Conservation (phyloP, 371 early-diverging fungal genomes). For the Lichtheimia ornata region DNA sequence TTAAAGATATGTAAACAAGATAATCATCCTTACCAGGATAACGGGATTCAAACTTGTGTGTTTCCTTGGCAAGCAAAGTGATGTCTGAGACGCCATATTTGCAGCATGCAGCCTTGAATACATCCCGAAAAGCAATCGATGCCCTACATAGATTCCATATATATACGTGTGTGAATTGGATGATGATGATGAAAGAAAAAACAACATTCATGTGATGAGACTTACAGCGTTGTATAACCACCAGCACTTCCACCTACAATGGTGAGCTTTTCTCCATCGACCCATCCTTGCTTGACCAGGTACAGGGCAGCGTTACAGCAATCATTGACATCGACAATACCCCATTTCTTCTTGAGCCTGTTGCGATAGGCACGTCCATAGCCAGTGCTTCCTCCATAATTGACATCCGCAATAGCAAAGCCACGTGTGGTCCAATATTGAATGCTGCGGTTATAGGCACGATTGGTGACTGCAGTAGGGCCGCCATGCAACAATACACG, state of each 20-base stretch:
- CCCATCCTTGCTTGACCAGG: conserved; percentile 58
- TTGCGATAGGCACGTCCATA: conserved; percentile 77
- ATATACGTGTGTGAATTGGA: neutral
- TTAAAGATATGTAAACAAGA: neutral
- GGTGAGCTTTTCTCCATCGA: conserved; percentile 60
- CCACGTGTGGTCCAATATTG: conserved; percentile 82
- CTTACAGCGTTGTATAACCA: conserved; percentile 65
- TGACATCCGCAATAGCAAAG: conserved; percentile 71
- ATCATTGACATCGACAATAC: conserved; percentile 78
- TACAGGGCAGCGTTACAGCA: conserved; percentile 72
- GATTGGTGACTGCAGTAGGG: conserved; percentile 50
- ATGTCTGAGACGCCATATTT: conserved; percentile 75
- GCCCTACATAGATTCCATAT: conserved; percentile 31
- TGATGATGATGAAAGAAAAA: conserved; percentile 1
- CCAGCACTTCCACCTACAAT: conserved; percentile 77
- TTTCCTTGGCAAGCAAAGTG: conserved; percentile 64
- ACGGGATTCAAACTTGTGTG: conserved; percentile 79
- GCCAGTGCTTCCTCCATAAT: conserved; percentile 79
- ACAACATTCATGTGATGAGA: neutral
- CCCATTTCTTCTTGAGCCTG: conserved; percentile 69
- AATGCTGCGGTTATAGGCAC: conserved; percentile 48
- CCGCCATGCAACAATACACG: conserved; percentile 76
- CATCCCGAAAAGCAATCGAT: conserved; percentile 69
- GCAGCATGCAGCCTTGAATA: conserved; percentile 72
- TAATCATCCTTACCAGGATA: conserved; percentile 39